Evolutionary conservation across 1,284 basidiomycete genomes (phyloP), one percentile per base, ranked within the genome.

Genomic region (Porogramme epimiltina): DNA sequence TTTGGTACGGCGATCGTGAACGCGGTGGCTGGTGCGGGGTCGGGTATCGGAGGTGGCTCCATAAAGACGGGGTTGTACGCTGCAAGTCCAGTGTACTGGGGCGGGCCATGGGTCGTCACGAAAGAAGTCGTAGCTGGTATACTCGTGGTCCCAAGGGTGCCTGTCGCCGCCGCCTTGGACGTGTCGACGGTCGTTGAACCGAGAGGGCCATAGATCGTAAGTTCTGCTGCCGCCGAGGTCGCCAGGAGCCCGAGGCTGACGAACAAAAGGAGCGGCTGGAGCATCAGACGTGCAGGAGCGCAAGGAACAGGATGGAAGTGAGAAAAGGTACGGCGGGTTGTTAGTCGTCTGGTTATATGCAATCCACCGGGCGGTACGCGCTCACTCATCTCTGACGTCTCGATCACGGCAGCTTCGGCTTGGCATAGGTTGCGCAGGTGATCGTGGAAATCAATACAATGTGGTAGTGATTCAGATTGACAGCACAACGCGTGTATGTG

Each of bases 1-100:
- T 51, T 51, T 5, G 51, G 52, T 4, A 62, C 31, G 20, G 33
- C 36, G 22, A 62, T 46, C 4, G 47, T 45, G 42, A 73, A 69
- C 39, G 45, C 63, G 52, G 9, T 51, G 23, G 56, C 24, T 2
- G 45, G 58, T 36, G 39, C 9, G 31, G 48, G 57, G 18, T 25
- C 43, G 0, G 62, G 64, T 5, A 64, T 44, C 2, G 59, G 42
- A 4, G 66, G 66, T 1, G 62, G 51, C 11, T 25, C 39, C 16
- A 60, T 44, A 33, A 49, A 52, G 31, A 58, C 47, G 2, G 54
- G 52, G 46, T 65, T 55, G 49, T 62, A 60, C 15, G 56, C 61
- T 10, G 53, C 59, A n/a, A 45, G 26, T 10, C 50, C 56, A 20
- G 49, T 49, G 40, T 49, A 49, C 11, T 49, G 47, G 4, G 47